These are phyloP conservation scores for Urochloa ruziziensis DNA, from an alignment of 176 grass and related monocot genomes.

Conservation along the genomic window DNA sequence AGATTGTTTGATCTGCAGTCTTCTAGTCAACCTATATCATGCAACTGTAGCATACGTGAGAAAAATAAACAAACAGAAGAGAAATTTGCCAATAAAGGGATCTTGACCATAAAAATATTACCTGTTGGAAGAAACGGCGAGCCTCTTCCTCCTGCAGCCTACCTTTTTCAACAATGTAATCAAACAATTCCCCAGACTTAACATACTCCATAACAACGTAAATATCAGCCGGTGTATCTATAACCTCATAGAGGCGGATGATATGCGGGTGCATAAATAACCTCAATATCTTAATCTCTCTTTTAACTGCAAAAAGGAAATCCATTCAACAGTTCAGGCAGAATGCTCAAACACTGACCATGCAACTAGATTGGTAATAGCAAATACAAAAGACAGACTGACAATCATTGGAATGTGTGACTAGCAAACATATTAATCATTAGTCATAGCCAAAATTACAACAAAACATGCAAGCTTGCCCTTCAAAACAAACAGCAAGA, in stretches of 20 bases:
- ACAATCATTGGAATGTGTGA: neutral
- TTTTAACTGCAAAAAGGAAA: constrained; percentile 44
- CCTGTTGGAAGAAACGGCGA: constrained; percentile 69
- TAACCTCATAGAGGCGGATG: constrained; percentile 79
- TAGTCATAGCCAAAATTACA: neutral
- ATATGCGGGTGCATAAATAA: constrained; percentile 81
- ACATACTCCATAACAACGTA: constrained; percentile 74
- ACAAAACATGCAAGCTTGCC: neutral
- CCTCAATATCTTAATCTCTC: constrained; percentile 79
- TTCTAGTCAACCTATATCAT: neutral
- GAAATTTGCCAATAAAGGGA: neutral
- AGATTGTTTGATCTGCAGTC: constrained; percentile 33
- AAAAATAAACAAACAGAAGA: neutral
- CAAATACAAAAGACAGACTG: neutral
- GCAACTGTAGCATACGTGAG: neutral
- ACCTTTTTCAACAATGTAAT: constrained; percentile 78
- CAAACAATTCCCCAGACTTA: constrained; percentile 74
- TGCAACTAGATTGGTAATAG: neutral
- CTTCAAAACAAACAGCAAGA: neutral
- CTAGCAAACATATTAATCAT: neutral
- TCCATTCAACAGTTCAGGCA: neutral
- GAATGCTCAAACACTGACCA: neutral
- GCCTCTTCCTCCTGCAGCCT: constrained; percentile 69
- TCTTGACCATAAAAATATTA: neutral
- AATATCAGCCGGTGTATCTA: constrained; percentile 58